A percentile compares a stretch with the other conserved stretches of the same genome.
These are phyloP conservation scores for Tulasnella sp. DNA, from an alignment of 768 basidiomycete species.

Conservation along the genomic window DNA sequence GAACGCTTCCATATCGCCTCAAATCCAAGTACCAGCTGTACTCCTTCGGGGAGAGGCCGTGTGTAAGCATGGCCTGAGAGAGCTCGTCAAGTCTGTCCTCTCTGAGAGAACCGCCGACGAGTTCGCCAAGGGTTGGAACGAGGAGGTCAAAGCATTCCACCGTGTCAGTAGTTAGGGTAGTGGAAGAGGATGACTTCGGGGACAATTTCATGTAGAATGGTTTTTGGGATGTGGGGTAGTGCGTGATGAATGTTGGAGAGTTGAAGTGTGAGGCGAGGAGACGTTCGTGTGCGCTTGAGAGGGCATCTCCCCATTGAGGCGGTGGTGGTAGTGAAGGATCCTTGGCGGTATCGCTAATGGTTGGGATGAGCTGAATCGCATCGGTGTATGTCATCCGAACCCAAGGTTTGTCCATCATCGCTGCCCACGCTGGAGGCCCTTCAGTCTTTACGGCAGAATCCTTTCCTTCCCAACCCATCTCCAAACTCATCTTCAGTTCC, in stretches of 20 bases:
- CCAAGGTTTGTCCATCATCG: conserved; percentile 39
- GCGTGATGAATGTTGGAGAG: conserved; percentile 82
- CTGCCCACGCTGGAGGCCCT: conserved; percentile 30
- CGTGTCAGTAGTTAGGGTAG: conserved; percentile 30
- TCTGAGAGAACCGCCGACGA: conserved; percentile 84
- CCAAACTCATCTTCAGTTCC: conserved; percentile 10
- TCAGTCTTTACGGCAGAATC: conserved; percentile 26
- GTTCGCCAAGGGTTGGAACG: conserved; percentile 78
- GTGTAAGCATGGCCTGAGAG: conserved; percentile 37
- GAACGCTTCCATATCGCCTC: conserved; percentile 72
- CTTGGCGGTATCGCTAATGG: conserved; percentile 19
- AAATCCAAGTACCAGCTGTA: conserved; percentile 65
- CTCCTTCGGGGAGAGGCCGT: conserved; percentile 34
- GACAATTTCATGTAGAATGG: conserved; percentile 87
- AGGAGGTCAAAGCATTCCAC: conserved; percentile 96
- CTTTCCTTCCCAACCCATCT: not conserved
- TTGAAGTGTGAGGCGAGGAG: conserved; percentile 68
- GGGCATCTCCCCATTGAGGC: conserved; percentile 55
- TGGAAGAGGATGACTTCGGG: conserved; percentile 33
- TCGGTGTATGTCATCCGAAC: conserved; percentile 66
- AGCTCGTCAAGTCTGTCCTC: conserved; percentile 56
- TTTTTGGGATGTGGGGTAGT: conserved; percentile 75
- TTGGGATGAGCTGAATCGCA: conserved; percentile 52
- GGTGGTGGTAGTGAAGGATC: conserved; percentile 1
- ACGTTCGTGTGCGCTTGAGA: conserved; percentile 88